phyloP scores from a whole-genome alignment of 768 basidiomycete species.

The Auricularia sp. region DNA sequence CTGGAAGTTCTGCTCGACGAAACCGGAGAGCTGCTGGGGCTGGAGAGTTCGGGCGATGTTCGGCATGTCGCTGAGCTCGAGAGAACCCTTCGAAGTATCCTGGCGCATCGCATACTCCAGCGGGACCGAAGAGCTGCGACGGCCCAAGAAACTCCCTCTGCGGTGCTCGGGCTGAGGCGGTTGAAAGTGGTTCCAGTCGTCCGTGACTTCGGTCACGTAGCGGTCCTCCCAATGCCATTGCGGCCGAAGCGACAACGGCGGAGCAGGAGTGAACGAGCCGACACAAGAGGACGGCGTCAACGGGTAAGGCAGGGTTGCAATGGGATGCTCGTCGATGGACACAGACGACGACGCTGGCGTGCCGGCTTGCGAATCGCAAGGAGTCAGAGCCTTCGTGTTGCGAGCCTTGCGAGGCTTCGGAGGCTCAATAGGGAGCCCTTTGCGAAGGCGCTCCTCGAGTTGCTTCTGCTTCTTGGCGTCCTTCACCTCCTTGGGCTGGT shows the following conservation, averaged over 20 bases:
- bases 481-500: not conserved
- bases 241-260: not conserved
- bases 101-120: not conserved
- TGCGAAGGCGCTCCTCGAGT: not conserved
- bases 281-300: not conserved
- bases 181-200: too few relatives aligned
- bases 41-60: not conserved
- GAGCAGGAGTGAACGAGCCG: not conserved
- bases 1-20: not conserved
- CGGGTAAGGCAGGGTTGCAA: not conserved
- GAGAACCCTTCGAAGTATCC: not conserved
- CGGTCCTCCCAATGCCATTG: not conserved
- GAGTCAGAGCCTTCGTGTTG: not conserved
- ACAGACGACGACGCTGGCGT: not conserved
- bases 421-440: not conserved
- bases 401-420: not conserved
- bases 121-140: not conserved
- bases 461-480: not conserved
- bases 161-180: not conserved
- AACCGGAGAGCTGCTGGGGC: not conserved
- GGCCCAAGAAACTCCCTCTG: not conserved
- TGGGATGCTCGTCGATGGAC: not conserved
- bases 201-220: not conserved
- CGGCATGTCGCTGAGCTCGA: not conserved
- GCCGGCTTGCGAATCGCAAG: not conserved